Evolutionary conservation across 2,329 filamentous ascomycete genomes (phyloP).

Genomic region (Hansfordia pulvinata): DNA sequence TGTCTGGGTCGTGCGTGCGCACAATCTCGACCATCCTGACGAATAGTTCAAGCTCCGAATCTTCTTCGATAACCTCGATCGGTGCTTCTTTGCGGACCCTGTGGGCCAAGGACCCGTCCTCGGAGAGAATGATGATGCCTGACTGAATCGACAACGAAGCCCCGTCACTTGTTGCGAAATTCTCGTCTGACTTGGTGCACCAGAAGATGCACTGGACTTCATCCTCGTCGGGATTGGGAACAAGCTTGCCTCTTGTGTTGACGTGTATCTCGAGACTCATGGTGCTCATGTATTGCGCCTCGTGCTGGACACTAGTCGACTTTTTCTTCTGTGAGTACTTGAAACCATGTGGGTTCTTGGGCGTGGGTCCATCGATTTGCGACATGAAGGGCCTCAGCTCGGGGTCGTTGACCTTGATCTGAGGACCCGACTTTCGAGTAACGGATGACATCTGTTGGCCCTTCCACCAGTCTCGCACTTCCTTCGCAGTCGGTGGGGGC

Average conservation of each 20-base stretch:
- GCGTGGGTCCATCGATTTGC: constrained; percentile 82
- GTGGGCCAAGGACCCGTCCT: constrained; percentile 41
- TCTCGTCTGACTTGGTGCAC: constrained; percentile 69
- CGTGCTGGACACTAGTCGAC: constrained; percentile 65
- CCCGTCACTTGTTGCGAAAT: constrained; percentile 32
- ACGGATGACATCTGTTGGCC: constrained; percentile 16
- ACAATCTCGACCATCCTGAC: constrained; percentile 81
- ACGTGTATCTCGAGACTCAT: constrained; percentile 92
- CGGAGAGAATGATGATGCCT: constrained; percentile 62
- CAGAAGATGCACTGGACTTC: constrained; percentile 83
- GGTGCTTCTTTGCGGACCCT: constrained; percentile 48
- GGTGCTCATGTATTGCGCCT: constrained; percentile 88
- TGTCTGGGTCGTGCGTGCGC: constrained; percentile 72
- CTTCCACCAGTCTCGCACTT: constrained; percentile 58
- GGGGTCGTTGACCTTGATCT: constrained; percentile 8
- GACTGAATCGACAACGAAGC: constrained; percentile 36
- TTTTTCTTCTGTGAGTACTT: constrained; percentile 71
- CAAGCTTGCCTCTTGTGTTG: constrained; percentile 67
- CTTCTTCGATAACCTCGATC: constrained; percentile 59
- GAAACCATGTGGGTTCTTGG: constrained; percentile 68
- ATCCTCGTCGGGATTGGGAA: constrained; percentile 84
- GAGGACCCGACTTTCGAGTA: no score
- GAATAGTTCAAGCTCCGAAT: constrained; percentile 72
- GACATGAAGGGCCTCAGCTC: constrained; percentile 39
- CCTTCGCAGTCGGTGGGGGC: constrained; percentile 54